Evolutionary conservation across 2,329 filamentous ascomycete species (phyloP), one percentile per base, ranked within the genome.

Genomic region (Monilinia fructigena): DNA sequence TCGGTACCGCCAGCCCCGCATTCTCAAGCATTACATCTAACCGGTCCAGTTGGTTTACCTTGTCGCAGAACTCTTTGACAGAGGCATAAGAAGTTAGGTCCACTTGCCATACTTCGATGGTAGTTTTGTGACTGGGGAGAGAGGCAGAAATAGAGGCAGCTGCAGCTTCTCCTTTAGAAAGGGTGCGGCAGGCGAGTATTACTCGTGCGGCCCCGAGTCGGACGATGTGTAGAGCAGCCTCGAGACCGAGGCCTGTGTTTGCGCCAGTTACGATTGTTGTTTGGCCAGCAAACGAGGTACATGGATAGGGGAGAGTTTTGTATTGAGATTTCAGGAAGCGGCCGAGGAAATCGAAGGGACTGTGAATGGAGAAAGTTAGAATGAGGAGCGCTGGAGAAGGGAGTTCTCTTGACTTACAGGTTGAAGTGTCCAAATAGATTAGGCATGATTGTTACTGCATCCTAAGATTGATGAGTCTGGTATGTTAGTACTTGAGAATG

Each of bases 181-280:
- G 47, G 10, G 54, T 67, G 26, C 72, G 70, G 50, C 70, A 71
- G 16, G 58, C 70, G n/a, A 73, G 59, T n/a, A 74, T 71, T 70
- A 74, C 16, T 81, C 75, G 69, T 1, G 61, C 26, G 0, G 71
- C 72, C 4, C 63, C 60, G 3, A 74, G 68, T 28, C 70, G 68
- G 12, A 68, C 69, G 50, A 84, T 75, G 52, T 80, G 79, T 0
- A 74, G 72, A 18, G 78, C 75, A 0, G 78, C 73, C 67, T 81
- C 80, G n/a, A 81, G 76, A 0, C 83, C 83, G 0, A 86, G 74
- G 0, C 83, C 83, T 0, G 72, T 74, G 67, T 83, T 85, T 26
- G 78, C 74, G 1, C 83, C 83, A 0, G 82, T 84, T 18, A 85
- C 75, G 52, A 85, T 80, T 56, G 80, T 79, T 0, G 70, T 72